phyloP scores from a whole-genome alignment of 805 yeast genomes.

The Barnettozyma sp. region DNA sequence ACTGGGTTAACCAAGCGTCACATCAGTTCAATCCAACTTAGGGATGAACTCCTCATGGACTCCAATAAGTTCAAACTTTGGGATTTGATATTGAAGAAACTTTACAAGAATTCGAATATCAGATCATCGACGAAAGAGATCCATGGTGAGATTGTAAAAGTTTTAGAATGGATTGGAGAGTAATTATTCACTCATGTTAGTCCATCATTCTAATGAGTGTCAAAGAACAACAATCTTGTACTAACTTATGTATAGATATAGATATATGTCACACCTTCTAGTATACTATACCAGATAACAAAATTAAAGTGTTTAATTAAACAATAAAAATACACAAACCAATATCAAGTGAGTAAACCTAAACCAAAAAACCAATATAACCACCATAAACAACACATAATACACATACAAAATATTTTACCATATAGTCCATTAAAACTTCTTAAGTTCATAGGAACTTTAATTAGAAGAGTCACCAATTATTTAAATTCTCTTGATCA shows the following conservation, averaged over 20 bases:
- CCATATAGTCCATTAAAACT: too few species aligned
- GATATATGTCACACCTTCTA: too few species aligned
- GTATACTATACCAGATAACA: too few species aligned
- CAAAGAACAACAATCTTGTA: too few species aligned
- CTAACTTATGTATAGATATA: too few species aligned
- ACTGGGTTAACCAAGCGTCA: slow-evolving; percentile 36
- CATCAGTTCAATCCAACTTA: slow-evolving; percentile 63
- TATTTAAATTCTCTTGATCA: slow-evolving; percentile 10
- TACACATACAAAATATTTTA: not conserved
- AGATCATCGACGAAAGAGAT: slow-evolving; percentile 57
- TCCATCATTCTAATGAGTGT: too few species aligned
- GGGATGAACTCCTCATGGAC: slow-evolving; percentile 46
- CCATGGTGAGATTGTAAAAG: slow-evolving; percentile 81
- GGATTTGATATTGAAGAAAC: slow-evolving; percentile 44
- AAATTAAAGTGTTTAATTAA: too few species aligned
- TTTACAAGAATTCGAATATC: slow-evolving; percentile 64
- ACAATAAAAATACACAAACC: too few species aligned
- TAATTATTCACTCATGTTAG: not conserved
- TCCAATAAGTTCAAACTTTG: slow-evolving; percentile 44
- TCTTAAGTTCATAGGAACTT: too few species aligned
- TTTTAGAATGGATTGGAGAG: slow-evolving; percentile 77
- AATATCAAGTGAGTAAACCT: too few species aligned
- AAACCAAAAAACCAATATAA: too few species aligned
- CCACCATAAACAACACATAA: not conserved
- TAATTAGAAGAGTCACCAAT: not conserved